Evolutionary conservation across 2,329 filamentous ascomycete species (phyloP).

Genomic region (Coniochaeta ligniaria): DNA sequence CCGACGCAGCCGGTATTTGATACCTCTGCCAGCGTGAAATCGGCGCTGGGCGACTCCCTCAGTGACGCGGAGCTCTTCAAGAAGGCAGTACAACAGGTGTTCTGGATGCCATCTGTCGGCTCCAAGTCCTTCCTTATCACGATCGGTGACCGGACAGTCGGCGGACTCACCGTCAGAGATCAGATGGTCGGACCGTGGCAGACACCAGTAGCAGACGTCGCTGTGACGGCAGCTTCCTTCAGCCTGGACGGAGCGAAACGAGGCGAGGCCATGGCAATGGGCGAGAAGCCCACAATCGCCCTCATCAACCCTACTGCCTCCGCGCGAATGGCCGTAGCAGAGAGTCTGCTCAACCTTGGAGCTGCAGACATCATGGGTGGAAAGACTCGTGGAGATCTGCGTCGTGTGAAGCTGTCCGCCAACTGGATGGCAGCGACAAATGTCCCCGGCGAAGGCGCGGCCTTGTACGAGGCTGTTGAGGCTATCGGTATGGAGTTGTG

Average conservation of each 20-base stretch:
- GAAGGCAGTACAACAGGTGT: conserved; percentile 72
- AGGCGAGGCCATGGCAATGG: conserved; percentile 97
- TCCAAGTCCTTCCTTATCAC: conserved; percentile 97
- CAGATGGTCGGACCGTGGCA: conserved; percentile 98
- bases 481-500: conserved; percentile 91
- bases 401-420: conserved; percentile 79
- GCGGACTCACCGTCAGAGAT: conserved; percentile 80
- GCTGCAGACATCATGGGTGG: conserved; percentile 54
- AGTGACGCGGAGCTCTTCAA: conserved; percentile 44
- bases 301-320: conserved; percentile 86
- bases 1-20: conserved; percentile 66
- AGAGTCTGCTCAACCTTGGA: conserved; percentile 87
- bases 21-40: conserved; percentile 54
- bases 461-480: conserved; percentile 86
- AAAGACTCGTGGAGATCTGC: conserved; percentile 56
- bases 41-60: conserved; percentile 50
- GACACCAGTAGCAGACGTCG: conserved; percentile 86
- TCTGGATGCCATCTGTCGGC: conserved; percentile 82
- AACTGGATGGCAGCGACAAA: conserved; percentile 99
- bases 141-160: conserved; percentile 87
- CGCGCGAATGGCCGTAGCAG: conserved; percentile 91
- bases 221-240: conserved; percentile 81
- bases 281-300: conserved; percentile 82
- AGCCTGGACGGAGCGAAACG: conserved; percentile 54
- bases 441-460: conserved; percentile 86